Percentiles rank a stretch among this genome's conserved stretches.
Evolutionary conservation across 192 early-diverging fungal species (phyloP).

Genomic region (Gonapodya prolifera): DNA sequence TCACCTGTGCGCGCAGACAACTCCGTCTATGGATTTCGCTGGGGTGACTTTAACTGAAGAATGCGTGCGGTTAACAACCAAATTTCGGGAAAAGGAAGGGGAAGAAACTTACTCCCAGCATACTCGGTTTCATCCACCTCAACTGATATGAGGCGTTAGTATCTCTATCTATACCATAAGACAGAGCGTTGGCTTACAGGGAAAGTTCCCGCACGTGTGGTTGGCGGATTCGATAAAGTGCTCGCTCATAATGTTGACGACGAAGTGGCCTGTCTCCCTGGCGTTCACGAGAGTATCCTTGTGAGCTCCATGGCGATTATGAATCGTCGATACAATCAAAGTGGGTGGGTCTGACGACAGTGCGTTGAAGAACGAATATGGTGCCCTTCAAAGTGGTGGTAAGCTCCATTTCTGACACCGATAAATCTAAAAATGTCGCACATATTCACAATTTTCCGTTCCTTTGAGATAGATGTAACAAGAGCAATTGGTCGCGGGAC

Average conservation of each 20-base stretch:
- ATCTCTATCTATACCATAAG: too few species aligned
- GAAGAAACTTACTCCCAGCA: too few species aligned
- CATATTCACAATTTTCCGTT: constrained; percentile 16
- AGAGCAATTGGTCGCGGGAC: constrained; percentile 39
- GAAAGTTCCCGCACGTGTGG: constrained; percentile 26
- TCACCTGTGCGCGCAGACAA: too few species aligned
- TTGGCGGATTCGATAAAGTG: constrained; percentile 32
- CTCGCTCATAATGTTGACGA: constrained; percentile 36
- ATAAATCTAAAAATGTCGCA: constrained; percentile 36
- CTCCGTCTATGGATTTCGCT: too few species aligned
- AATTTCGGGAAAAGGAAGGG: too few species aligned
- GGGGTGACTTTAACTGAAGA: too few species aligned
- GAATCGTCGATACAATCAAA: constrained; percentile 15
- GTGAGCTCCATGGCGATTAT: constrained; percentile 15
- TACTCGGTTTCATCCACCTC: too few species aligned
- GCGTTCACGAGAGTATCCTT: constrained; percentile 38
- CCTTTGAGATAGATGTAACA: constrained; percentile 18
- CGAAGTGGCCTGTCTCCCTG: constrained; percentile 23
- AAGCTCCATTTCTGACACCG: constrained; percentile 30
- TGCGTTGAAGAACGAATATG: not conserved
- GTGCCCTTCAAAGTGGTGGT: constrained; percentile 24
- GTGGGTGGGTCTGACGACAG: not conserved
- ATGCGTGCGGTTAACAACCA: too few species aligned
- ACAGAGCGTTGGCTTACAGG: constrained; percentile 15
- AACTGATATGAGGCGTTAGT: too few species aligned